These are phyloP conservation scores for Diaporthe ilicicola DNA, from an alignment of 2,329 filamentous ascomycete species.

Conservation along the genomic window DNA sequence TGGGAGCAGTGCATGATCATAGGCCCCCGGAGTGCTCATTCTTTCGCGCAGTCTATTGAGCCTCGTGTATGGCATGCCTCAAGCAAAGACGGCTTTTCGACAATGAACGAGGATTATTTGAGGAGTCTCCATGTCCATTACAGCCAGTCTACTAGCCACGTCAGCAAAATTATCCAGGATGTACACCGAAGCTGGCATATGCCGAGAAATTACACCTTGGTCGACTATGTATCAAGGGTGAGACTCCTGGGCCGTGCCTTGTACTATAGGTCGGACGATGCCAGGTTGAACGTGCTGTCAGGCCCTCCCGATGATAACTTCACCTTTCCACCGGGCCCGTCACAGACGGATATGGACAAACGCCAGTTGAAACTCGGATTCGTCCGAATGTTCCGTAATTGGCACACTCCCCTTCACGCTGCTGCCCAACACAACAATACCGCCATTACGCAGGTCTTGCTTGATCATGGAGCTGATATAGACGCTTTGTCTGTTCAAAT, in stretches of 20 bases:
- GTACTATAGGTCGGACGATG: neutral
- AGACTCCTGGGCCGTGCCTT: too few species aligned
- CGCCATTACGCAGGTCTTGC: neutral
- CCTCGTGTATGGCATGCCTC: too few species aligned
- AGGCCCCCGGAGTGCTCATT: too few species aligned
- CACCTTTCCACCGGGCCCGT: neutral
- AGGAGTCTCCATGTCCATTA: neutral
- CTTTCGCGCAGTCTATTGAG: too few species aligned
- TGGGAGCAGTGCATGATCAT: neutral
- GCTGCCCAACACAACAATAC: neutral
- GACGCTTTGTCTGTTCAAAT: neutral
- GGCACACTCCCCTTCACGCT: neutral
- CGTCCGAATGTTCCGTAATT: neutral
- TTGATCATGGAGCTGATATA: neutral
- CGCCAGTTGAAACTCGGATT: neutral
- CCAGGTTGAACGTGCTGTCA: neutral
- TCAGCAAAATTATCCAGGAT: neutral
- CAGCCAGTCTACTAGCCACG: accelerated
- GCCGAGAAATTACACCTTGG: too few species aligned
- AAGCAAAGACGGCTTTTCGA: neutral
- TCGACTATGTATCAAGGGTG: too few species aligned
- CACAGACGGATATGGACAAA: neutral
- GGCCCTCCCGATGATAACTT: neutral
- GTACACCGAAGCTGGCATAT: too few species aligned
- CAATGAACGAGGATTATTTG: neutral